Evolutionary conservation across 2,329 filamentous ascomycete genomes (phyloP).

Genomic region (Alternaria sp.): DNA sequence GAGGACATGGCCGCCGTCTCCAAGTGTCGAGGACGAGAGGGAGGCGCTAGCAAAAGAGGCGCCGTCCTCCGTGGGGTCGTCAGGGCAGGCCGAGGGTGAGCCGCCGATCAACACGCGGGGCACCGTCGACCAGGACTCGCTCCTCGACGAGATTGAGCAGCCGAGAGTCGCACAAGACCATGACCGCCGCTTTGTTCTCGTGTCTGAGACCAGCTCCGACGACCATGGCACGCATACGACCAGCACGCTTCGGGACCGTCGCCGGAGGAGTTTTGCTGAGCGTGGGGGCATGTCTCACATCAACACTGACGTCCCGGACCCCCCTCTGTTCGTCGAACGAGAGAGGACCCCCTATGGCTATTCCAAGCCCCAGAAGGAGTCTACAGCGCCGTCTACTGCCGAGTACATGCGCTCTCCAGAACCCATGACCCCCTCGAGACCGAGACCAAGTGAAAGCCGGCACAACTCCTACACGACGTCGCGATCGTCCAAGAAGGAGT

Average conservation of each 20-base stretch:
- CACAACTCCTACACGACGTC: slow-evolving; percentile 33
- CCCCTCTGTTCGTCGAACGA: slow-evolving; percentile 52
- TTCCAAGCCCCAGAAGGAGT: slow-evolving; percentile 48
- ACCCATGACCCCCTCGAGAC: slow-evolving; percentile 52
- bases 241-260: slow-evolving; percentile 19
- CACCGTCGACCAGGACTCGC: slow-evolving; percentile 71
- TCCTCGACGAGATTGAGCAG: slow-evolving; percentile 68
- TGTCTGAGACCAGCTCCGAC: slow-evolving; percentile 49
- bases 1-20: slow-evolving; percentile 64
- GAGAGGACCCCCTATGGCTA: slow-evolving; percentile 58
- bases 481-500: slow-evolving; percentile 29
- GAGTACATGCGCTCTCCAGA: slow-evolving; percentile 61
- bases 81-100: slow-evolving; percentile 52
- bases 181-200: slow-evolving; percentile 71
- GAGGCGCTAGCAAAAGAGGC: slow-evolving; percentile 70
- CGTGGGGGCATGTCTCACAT: slow-evolving; percentile 45
- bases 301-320: slow-evolving; percentile 48
- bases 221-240: slow-evolving; percentile 9
- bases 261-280: slow-evolving; percentile 46
- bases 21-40: slow-evolving; percentile 74
- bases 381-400: slow-evolving; percentile 43
- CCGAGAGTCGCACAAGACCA: slow-evolving; percentile 50
- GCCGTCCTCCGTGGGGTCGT: slow-evolving; percentile 44
- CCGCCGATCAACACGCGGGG: slow-evolving; percentile 70
- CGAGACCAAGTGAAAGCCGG: slow-evolving; percentile 34